These are phyloP conservation scores for Claviceps purpurea DNA, from an alignment of 2,329 filamentous ascomycete species.

Conservation along the genomic window DNA sequence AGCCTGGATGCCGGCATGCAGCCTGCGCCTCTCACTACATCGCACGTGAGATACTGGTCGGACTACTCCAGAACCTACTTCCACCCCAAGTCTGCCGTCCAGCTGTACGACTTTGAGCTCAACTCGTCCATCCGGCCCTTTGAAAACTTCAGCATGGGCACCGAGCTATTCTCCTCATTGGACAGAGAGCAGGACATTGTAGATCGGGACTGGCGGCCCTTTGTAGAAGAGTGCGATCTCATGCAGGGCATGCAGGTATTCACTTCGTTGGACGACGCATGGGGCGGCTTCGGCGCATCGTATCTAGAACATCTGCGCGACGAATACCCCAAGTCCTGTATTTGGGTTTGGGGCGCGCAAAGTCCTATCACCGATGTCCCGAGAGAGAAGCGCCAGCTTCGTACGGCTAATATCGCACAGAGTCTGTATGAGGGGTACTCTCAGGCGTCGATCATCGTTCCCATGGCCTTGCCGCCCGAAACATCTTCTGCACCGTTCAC, in stretches of 20 bases:
- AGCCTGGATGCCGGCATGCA: slow-evolving; percentile 61
- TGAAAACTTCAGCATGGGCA: slow-evolving; percentile 76
- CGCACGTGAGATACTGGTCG: slow-evolving; percentile 85
- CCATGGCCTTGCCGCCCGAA: slow-evolving; percentile 53
- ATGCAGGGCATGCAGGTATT: slow-evolving; percentile 79
- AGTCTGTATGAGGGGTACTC: slow-evolving; percentile 55
- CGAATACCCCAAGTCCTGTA: slow-evolving; percentile 75
- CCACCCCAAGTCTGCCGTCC: slow-evolving; percentile 76
- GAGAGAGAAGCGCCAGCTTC: slow-evolving; percentile 38
- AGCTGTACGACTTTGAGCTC: slow-evolving; percentile 77
- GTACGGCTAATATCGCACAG: slow-evolving; percentile 60
- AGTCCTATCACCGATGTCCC: slow-evolving; percentile 39
- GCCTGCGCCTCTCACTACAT: slow-evolving; percentile 50
- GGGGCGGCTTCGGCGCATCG: slow-evolving; percentile 62
- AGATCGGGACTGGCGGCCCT: slow-evolving; percentile 79
- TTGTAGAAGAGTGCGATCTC: slow-evolving; percentile 85
- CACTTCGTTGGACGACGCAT: slow-evolving; percentile 60
- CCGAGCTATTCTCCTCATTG: slow-evolving; percentile 59
- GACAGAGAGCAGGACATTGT: slow-evolving; percentile 75
- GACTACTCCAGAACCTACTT: slow-evolving; percentile 91
- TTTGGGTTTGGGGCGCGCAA: slow-evolving; percentile 81
- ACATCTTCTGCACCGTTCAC: slow-evolving; percentile 42
- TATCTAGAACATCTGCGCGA: slow-evolving; percentile 72
- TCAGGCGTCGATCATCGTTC: slow-evolving; percentile 65
- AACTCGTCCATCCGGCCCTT: slow-evolving; percentile 72